A percentile compares a stretch with the other conserved stretches of the same genome.
These are phyloP conservation scores for Mycena kentingensis DNA, from an alignment of 768 basidiomycete species.

Conservation along the genomic window DNA sequence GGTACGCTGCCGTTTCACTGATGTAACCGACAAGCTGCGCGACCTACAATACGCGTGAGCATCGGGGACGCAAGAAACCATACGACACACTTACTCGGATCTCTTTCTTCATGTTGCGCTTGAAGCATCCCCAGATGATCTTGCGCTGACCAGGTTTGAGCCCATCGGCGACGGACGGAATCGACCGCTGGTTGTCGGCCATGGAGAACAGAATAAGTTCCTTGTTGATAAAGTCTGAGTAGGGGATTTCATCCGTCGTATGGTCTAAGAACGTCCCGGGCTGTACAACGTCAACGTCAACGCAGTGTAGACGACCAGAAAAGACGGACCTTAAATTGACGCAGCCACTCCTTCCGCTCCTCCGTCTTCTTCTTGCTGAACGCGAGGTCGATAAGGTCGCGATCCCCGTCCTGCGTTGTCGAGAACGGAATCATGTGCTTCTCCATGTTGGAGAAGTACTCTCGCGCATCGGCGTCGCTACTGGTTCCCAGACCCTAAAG, in stretches of 20 bases:
- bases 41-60: conserved; percentile 51
- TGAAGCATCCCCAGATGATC: conserved; percentile 95
- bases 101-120: conserved; percentile 87
- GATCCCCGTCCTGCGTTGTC: conserved; percentile 76
- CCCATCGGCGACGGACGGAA: conserved; percentile 91
- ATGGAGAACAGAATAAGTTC: conserved; percentile 98
- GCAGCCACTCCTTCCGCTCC: conserved; percentile 96
- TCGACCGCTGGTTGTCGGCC: conserved; percentile 98
- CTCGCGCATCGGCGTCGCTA: conserved; percentile 83
- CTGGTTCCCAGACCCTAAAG: conserved; percentile 93
- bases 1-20: conserved; percentile 91
- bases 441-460: conserved; percentile 89
- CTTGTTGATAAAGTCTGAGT: conserved; percentile 95
- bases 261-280: conserved; percentile 95
- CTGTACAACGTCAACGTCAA: conserved; percentile 28
- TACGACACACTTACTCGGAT: conserved; percentile 71
- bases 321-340: conserved; percentile 75
- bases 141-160: conserved; percentile 98
- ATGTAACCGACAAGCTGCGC: conserved; percentile 96
- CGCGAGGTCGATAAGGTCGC: conserved; percentile 90
- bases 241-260: conserved; percentile 79
- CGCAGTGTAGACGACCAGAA: not conserved
- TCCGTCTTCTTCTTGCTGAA: conserved; percentile 99
- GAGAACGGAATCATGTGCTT: conserved; percentile 96
- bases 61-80: not conserved